Evolutionary conservation across 768 basidiomycete genomes (phyloP).

Genomic region (Auricularia auricula-judae): DNA sequence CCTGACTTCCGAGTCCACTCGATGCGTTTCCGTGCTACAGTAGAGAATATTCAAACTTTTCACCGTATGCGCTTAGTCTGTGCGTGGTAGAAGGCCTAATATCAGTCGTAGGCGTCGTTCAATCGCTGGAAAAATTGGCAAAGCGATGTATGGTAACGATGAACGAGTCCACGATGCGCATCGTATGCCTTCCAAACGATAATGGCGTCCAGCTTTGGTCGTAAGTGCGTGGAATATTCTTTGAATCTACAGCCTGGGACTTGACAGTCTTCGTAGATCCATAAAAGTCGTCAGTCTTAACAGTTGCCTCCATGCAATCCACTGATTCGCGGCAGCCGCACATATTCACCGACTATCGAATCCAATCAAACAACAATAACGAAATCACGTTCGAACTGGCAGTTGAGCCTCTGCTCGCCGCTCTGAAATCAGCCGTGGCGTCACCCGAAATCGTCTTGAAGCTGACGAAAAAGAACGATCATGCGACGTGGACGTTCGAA

Average conservation of each 20-base stretch:
- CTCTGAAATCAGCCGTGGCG: conserved; percentile 47
- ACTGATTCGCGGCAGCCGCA: conserved; percentile 34
- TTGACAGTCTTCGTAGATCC: conserved; percentile 7
- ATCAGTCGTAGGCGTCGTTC: conserved; percentile 49
- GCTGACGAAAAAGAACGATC: conserved; percentile 76
- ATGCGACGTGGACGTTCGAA: conserved; percentile 67
- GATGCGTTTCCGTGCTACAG: conserved; percentile 54
- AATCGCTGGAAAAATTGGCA: conserved; percentile 73
- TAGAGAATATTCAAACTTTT: conserved; percentile 49
- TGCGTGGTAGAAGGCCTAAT: not conserved
- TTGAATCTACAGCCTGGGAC: not conserved
- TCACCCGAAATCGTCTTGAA: conserved; percentile 62
- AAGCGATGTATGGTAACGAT: conserved; percentile 79
- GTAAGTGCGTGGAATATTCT: conserved; percentile 23
- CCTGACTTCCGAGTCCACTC: no score
- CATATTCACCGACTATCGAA: conserved; percentile 66
- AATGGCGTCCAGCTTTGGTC: conserved; percentile 86
- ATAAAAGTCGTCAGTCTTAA: conserved; percentile 12
- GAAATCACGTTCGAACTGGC: conserved; percentile 67
- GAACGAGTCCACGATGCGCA: conserved; percentile 58
- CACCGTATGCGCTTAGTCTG: conserved; percentile 27
- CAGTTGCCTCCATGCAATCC: conserved; percentile 34
- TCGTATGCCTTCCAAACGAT: conserved; percentile 77
- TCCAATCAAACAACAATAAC: conserved; percentile 78
- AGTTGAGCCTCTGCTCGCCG: conserved; percentile 63